Evolutionary conservation across 208 protist genomes (phyloP).

Genomic region (Balamuthia mandrillaris): DNA sequence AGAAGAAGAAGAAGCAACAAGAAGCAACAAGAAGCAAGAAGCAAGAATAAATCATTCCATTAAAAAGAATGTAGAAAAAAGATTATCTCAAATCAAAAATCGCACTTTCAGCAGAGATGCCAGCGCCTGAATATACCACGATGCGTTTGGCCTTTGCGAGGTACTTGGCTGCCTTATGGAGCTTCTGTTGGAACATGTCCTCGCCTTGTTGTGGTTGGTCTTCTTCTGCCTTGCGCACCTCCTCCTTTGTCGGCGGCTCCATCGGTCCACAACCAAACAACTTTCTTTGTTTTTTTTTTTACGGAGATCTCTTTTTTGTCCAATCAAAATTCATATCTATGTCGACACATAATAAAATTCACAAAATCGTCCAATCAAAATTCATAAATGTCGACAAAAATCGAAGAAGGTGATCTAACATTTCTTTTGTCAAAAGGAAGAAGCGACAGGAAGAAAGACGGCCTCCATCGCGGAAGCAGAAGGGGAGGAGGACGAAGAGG

Average conservation of each 20-base stretch:
- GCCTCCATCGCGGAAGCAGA: background rate
- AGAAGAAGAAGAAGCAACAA: background rate
- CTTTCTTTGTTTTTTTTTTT: too few relatives aligned
- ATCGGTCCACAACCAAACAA: too few relatives aligned
- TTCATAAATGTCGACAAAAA: background rate
- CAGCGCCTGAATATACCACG: conserved; percentile 16
- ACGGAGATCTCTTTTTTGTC: background rate
- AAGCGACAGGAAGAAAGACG: background rate
- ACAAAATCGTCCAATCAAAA: background rate
- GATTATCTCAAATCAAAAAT: too few relatives aligned
- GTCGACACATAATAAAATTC: background rate
- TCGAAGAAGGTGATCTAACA: background rate
- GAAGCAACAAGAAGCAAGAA: background rate
- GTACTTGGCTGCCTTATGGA: background rate
- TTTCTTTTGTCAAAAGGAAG: background rate
- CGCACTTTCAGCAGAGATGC: conserved; percentile 33
- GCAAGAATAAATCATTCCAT: background rate
- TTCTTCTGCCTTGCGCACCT: background rate
- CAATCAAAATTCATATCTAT: background rate
- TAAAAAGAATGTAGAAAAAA: too few relatives aligned
- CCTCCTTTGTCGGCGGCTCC: too few relatives aligned
- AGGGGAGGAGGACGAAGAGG: background rate
- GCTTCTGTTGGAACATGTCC: background rate
- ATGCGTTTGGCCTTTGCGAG: background rate
- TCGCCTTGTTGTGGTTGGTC: background rate